Evolutionary conservation across 768 basidiomycete genomes (phyloP).

Genomic region (Dictyophora rubrovolvata): DNA sequence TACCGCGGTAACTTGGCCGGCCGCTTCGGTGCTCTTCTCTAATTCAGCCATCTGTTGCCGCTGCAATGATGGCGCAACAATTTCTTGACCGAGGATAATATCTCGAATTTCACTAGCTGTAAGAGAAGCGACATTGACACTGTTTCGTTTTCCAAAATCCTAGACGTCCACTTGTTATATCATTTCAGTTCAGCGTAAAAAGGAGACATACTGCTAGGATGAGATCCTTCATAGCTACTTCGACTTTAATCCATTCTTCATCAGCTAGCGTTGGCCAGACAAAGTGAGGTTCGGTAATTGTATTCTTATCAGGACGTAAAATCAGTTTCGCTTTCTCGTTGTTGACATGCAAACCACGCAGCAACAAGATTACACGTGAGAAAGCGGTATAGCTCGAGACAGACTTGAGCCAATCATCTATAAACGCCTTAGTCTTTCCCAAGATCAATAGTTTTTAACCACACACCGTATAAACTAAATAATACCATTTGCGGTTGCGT

Average conservation of each 20-base stretch:
- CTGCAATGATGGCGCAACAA: constrained; percentile 89
- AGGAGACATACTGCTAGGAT: constrained; percentile 61
- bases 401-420: constrained; percentile 97
- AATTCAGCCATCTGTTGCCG: constrained; percentile 99
- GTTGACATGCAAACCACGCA: constrained; percentile 96
- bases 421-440: not conserved
- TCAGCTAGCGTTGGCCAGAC: constrained; percentile 92
- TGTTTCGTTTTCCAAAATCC: constrained; percentile 98
- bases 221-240: constrained; percentile 96
- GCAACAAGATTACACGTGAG: constrained; percentile 91
- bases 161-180: constrained; percentile 22
- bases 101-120: constrained; percentile 96
- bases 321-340: constrained; percentile 99
- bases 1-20: constrained; percentile 88
- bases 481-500: constrained; percentile 99
- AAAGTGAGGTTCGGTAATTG: constrained; percentile 94
- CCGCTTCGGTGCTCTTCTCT: constrained; percentile 92
- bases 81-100: constrained; percentile 98
- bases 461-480: constrained; percentile 85
- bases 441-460: not conserved
- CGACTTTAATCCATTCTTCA: constrained; percentile 98
- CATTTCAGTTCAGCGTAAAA: not conserved
- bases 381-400: constrained; percentile 99
- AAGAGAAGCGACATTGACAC: constrained; percentile 95
- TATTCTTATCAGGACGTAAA: constrained; percentile 92